Evolutionary conservation across 2,329 filamentous ascomycete genomes (phyloP).

Genomic region (Aspergillus pseudoviridinutans): DNA sequence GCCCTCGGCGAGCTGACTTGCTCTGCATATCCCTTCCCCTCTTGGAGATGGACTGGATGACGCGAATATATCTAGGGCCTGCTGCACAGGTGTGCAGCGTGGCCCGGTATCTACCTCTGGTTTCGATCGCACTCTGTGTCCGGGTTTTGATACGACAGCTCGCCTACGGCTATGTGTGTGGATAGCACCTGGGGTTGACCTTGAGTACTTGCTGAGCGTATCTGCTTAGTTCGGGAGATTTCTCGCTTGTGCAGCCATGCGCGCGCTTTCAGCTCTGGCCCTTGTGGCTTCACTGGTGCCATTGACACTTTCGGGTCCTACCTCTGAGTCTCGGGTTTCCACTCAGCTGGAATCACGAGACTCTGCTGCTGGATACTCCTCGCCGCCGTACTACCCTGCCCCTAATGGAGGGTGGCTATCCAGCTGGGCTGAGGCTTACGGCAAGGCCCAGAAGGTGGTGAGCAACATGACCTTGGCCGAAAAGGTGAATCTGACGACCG

Average conservation of each 20-base stretch:
- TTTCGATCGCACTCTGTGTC: background rate
- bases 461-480: constrained; percentile 74
- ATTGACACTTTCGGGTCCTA: constrained; percentile 5
- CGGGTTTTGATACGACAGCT: background rate
- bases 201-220: background rate
- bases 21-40: background rate
- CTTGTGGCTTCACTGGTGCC: constrained; percentile 4
- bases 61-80: background rate
- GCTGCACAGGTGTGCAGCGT: background rate
- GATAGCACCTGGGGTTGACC: background rate
- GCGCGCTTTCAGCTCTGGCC: background rate
- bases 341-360: constrained; percentile 14
- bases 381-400: constrained; percentile 65
- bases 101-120: background rate
- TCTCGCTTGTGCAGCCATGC: constrained; percentile 3
- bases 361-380: constrained; percentile 22
- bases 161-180: background rate
- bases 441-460: constrained; percentile 64
- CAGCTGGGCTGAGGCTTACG: constrained; percentile 67
- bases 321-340: background rate
- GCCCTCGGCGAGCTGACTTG: background rate
- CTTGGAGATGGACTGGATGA: background rate
- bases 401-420: constrained; percentile 68
- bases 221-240: no score
- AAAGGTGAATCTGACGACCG: constrained; percentile 73